Evolutionary conservation across 2,329 filamentous ascomycete genomes (phyloP), one percentile per base, ranked within the genome.

Genomic region (Apiospora sp.): DNA sequence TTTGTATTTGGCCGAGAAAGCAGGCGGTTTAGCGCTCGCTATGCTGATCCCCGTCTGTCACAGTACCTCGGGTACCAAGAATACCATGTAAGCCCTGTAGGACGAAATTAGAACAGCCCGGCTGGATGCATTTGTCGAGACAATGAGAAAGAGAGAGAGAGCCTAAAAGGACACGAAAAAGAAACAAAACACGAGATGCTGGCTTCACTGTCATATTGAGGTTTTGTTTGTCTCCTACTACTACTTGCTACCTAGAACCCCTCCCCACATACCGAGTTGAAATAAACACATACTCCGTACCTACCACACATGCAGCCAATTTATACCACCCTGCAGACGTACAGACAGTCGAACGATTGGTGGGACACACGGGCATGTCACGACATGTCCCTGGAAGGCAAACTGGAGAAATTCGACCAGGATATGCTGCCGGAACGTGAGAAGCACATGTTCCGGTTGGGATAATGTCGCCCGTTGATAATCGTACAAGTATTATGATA

Each of bases 1-100:
- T 64, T 64, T 64, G 34, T 34, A 64, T 64, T 64, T 64, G 58
- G 58, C 58, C 58, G 58, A 64, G 34, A 64, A 64, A 34, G 37
- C 37, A 19, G 58, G 58, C 58, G 58, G 34, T n/a, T 61, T 24
- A 41, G 54, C 54, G 54, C 30, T 61, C 30, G 19, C 54, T 41
- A 61, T 61, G 30, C n/a, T 61, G 54, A 61, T 61, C 30, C 54
- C 30, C 19, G 19, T 37, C 8, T 37, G 54, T 13, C 58, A 64
- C 34, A n/a, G 58, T 64, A 41, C 19, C 14, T 34, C 3, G 24
- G 27, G 54, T 61, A 61, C 54, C 19, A 19, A 19, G 27, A 61
- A 6, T 34, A 22, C 54, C 30, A 37, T 12, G 8, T 22, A 61
- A 61, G 30, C 30, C 54, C 16, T 19, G 30, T n/a, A n/a, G 58